Conservation (phyloP, 108 stramenopile genomes). For the Pseudonitzschia delicatissima region DNA sequence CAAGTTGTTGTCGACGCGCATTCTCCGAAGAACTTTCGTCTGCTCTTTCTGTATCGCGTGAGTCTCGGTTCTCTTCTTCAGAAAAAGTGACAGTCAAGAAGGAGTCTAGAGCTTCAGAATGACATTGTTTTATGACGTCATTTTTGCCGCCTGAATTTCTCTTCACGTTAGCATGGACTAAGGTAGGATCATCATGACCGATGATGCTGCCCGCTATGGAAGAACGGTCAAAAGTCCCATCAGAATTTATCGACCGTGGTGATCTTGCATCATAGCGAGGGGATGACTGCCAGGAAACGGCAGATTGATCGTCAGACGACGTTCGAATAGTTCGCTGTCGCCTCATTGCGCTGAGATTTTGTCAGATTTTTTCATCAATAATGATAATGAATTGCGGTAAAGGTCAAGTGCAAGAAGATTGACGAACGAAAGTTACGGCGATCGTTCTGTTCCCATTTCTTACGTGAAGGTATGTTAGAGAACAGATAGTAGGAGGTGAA, state of each 20-base stretch:
- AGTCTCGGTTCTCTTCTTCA: constrained; percentile 9
- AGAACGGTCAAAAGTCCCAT: neutral
- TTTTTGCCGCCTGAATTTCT: neutral
- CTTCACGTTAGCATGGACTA: constrained; percentile 7
- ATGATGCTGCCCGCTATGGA: constrained; percentile 1
- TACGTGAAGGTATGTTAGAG: too few relatives aligned
- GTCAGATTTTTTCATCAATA: too few relatives aligned
- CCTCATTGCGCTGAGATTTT: too few relatives aligned
- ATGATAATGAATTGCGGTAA: too few relatives aligned
- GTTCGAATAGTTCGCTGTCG: neutral
- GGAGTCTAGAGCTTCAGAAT: constrained; percentile 26
- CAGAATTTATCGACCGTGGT: neutral
- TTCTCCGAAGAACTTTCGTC: neutral
- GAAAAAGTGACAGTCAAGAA: constrained; percentile 15
- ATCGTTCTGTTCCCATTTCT: too few relatives aligned
- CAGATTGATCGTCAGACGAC: neutral
- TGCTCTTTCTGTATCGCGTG: neutral
- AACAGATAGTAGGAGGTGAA: too few relatives aligned
- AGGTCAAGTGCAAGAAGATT: too few relatives aligned
- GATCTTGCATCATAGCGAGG: neutral
- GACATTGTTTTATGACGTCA: neutral
- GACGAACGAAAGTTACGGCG: too few relatives aligned
- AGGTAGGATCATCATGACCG: constrained; percentile 37
- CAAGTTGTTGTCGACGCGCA: constrained; percentile 18
- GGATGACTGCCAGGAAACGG: neutral